phyloP scores from a whole-genome alignment of 2,329 filamentous ascomycete species.

The Ophiosphaerella korrae region DNA sequence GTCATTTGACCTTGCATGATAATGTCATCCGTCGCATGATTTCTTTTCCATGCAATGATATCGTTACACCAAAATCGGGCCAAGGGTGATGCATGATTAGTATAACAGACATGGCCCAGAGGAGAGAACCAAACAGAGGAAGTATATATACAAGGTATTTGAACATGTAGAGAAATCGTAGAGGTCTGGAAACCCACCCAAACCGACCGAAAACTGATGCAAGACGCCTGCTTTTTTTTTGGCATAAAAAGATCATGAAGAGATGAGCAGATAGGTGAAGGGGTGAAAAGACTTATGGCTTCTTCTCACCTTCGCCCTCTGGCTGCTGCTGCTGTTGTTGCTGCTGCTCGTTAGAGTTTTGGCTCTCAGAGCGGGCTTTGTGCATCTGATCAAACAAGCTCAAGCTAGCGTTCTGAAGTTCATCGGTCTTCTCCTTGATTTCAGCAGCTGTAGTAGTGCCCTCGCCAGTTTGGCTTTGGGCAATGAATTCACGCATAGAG shows the following conservation, averaged over 20 bases:
- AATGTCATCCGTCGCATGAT: slow-evolving; percentile 24
- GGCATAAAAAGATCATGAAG: slow-evolving; percentile 22
- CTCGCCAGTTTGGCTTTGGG: slow-evolving; percentile 94
- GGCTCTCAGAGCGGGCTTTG: slow-evolving; percentile 79
- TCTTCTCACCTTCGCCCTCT: slow-evolving; percentile 72
- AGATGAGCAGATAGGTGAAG: slow-evolving; percentile 25
- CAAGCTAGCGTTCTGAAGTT: slow-evolving; percentile 93
- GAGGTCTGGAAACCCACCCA: slow-evolving; percentile 42
- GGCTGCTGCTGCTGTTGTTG: slow-evolving; percentile 55
- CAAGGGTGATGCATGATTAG: slow-evolving; percentile 21
- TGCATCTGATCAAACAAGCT: slow-evolving; percentile 99
- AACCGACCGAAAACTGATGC: slow-evolving; percentile 39
- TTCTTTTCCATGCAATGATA: slow-evolving; percentile 25
- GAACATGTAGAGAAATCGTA: slow-evolving; percentile 34
- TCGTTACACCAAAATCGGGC: slow-evolving; percentile 26
- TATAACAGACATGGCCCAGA: background rate
- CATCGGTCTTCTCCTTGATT: slow-evolving; percentile 98
- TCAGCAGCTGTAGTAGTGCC: slow-evolving; percentile 82
- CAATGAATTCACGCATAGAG: slow-evolving; percentile 83
- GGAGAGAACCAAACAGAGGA: slow-evolving; percentile 33
- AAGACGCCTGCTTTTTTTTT: slow-evolving; percentile 47
- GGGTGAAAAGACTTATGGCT: slow-evolving; percentile 57
- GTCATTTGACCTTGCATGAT: slow-evolving; percentile 18
- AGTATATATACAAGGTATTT: slow-evolving; percentile 43
- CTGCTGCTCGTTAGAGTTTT: slow-evolving; percentile 50